Evolutionary conservation across 768 basidiomycete species (phyloP).

Genomic region (Mycena haematopus): DNA sequence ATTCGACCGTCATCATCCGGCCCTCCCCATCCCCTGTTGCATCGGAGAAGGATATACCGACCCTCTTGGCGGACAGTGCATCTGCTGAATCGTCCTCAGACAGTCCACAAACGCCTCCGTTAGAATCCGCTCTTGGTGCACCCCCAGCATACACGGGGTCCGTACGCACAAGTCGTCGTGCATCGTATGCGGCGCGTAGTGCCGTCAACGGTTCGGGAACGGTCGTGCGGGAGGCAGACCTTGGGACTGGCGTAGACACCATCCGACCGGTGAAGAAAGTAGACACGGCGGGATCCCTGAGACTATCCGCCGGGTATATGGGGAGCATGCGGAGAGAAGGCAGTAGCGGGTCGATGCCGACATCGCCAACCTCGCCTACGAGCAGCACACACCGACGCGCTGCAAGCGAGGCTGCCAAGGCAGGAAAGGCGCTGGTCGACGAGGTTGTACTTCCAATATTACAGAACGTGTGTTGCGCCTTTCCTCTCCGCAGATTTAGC

Average conservation of each 20-base stretch:
- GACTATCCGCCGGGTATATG: constrained; percentile 81
- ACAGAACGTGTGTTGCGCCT: constrained; percentile 59
- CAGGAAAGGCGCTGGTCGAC: constrained; percentile 75
- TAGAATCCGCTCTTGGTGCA: constrained; percentile 50
- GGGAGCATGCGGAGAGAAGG: constrained; percentile 72
- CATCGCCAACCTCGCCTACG: constrained; percentile 59
- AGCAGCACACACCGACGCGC: constrained; percentile 54
- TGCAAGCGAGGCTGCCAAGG: constrained; percentile 64
- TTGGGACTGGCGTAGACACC: constrained; percentile 89
- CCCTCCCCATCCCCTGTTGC: constrained; percentile 41
- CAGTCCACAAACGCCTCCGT: constrained; percentile 43
- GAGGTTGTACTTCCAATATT: constrained; percentile 86
- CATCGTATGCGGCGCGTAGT: constrained; percentile 81
- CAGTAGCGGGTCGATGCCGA: constrained; percentile 51
- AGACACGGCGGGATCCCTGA: constrained; percentile 77
- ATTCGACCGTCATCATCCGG: constrained; percentile 76
- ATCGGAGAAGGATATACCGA: constrained; percentile 48
- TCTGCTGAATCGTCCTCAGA: constrained; percentile 54
- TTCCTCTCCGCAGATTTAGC: constrained; percentile 18
- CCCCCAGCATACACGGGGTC: constrained; percentile 81
- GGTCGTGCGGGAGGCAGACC: constrained; percentile 77
- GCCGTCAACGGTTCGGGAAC: constrained; percentile 70
- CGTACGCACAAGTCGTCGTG: constrained; percentile 64
- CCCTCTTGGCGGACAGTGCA: constrained; percentile 44
- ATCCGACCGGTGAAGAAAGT: constrained; percentile 94